These are phyloP conservation scores for Talaromyces albobiverticillius DNA, from an alignment of 2,329 filamentous ascomycete genomes.

Conservation along the genomic window DNA sequence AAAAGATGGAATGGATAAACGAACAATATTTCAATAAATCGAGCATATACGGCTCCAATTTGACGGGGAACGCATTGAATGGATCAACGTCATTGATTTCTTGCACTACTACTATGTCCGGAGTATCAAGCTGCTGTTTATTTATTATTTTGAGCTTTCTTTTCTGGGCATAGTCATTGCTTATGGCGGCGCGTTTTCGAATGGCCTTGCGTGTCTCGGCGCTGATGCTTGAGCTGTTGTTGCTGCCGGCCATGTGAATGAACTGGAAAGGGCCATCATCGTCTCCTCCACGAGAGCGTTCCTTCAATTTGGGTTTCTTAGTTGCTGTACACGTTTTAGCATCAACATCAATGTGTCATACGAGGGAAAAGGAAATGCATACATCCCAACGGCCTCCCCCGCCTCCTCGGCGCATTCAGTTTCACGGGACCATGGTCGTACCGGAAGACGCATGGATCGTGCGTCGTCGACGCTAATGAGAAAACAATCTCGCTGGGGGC, in stretches of 20 bases:
- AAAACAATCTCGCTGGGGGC: slow-evolving; percentile 7
- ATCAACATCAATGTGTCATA: too few relatives aligned
- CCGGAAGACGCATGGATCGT: slow-evolving; percentile 6
- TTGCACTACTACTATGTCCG: too few relatives aligned
- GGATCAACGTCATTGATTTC: slow-evolving; percentile 5
- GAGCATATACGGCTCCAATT: slow-evolving; percentile 11
- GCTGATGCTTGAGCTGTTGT: background rate
- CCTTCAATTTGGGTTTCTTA: background rate
- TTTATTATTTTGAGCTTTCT: background rate
- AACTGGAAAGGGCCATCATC: background rate
- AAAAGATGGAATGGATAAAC: background rate
- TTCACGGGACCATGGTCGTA: slow-evolving; percentile 8
- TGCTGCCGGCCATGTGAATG: background rate
- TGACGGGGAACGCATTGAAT: slow-evolving; percentile 11
- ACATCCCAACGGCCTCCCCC: slow-evolving; percentile 4
- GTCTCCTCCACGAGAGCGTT: background rate
- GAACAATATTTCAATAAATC: slow-evolving; percentile 13
- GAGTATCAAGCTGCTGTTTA: background rate
- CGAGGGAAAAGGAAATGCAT: too few relatives aligned
- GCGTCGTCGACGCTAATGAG: background rate
- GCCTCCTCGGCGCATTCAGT: slow-evolving; percentile 1
- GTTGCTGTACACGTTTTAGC: background rate
- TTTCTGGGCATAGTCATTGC: slow-evolving; percentile 1
- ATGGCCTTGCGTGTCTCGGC: slow-evolving; percentile 4
- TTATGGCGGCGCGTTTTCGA: slow-evolving; percentile 10